A percentile compares a stretch with the other conserved stretches of the same genome.
phyloP scores from a whole-genome alignment of 2,329 filamentous ascomycete genomes.

The Colletotrichum nymphaeae region DNA sequence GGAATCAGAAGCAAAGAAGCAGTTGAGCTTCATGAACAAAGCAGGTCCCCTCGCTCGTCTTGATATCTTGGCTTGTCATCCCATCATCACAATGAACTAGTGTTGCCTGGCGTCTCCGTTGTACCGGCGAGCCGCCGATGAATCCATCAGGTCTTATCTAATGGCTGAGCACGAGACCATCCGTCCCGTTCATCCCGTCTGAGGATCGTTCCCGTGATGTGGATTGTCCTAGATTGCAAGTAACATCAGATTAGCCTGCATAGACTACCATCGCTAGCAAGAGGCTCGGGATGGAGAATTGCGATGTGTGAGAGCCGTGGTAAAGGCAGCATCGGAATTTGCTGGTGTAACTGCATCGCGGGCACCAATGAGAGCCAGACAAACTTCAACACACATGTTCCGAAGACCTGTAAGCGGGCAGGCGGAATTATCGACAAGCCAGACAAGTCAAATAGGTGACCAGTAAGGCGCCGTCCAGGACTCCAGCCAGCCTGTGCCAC shows the following conservation, averaged over 20 bases:
- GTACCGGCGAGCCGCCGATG: neutral
- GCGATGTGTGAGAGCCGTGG: neutral
- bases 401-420: neutral
- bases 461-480: neutral
- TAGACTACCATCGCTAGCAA: neutral
- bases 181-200: neutral
- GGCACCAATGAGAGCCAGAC: constrained; percentile 18
- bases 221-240: neutral
- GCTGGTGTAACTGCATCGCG: neutral
- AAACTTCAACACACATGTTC: neutral
- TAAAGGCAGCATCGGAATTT: neutral
- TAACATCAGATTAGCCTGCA: neutral
- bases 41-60: neutral
- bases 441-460: neutral
- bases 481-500: constrained; percentile 1
- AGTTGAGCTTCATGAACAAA: neutral
- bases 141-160: neutral
- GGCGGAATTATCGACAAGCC: neutral
- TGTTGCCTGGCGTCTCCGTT: neutral
- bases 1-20: constrained; percentile 1
- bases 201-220: constrained; percentile 9
- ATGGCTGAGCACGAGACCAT: constrained; percentile 18
- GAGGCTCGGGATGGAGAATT: neutral
- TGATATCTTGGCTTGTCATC: neutral
- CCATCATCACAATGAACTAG: neutral